Percentiles rank a stretch among this genome's conserved stretches.
Conservation (phyloP, 306 rosid species). For the Quercus variabilis region DNA sequence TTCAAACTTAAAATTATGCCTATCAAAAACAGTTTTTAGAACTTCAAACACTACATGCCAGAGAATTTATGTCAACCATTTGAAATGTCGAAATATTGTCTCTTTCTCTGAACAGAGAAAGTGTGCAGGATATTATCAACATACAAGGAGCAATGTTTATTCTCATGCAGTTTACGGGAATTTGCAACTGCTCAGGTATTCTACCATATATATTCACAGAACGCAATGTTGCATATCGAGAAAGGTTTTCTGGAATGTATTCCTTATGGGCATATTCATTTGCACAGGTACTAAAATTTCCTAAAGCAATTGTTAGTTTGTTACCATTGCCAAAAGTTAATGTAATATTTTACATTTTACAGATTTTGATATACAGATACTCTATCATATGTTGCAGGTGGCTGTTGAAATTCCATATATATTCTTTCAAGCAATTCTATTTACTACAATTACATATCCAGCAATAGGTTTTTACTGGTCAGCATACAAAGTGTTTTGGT, state of each 20-base stretch:
- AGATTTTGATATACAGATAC: neutral
- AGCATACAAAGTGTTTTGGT: constrained; percentile 22
- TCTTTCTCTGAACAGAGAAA: constrained; percentile 1
- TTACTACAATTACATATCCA: constrained; percentile 21
- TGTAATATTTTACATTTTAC: neutral
- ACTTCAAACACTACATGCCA: neutral
- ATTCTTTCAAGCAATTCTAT: constrained; percentile 3
- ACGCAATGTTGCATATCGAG: constrained; percentile 26
- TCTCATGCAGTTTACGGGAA: constrained; percentile 19
- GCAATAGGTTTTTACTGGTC: constrained; percentile 29
- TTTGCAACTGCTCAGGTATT: constrained; percentile 14
- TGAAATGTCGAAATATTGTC: neutral
- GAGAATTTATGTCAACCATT: neutral
- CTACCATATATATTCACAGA: constrained; percentile 19
- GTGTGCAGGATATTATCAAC: constrained; percentile 17
- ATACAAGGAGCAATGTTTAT: constrained; percentile 19
- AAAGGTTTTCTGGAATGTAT: constrained; percentile 37
- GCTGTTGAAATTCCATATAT: constrained; percentile 18
- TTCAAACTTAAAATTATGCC: neutral
- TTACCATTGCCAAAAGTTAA: neutral
- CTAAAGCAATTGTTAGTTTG: neutral
- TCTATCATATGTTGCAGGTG: constrained; percentile 14
- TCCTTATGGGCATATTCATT: constrained; percentile 24
- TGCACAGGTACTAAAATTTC: constrained; percentile 18
- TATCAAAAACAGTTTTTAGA: neutral